Evolutionary conservation across 371 early-diverging fungal species (phyloP), one percentile per base, ranked within the genome.

Genomic region (Apophysomyces ossiformis): DNA sequence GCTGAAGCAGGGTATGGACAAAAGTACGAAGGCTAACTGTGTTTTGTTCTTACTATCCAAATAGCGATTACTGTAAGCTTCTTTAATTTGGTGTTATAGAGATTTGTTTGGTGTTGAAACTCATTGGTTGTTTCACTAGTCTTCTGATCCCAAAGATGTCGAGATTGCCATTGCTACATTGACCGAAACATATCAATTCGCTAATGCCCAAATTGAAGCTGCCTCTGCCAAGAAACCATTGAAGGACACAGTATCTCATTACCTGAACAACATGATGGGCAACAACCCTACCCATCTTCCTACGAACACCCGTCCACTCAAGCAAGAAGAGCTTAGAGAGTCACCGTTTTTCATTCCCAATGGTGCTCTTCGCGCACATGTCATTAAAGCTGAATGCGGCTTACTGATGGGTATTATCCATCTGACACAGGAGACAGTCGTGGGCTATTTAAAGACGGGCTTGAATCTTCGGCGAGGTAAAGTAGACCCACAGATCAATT

Each of bases 381-480:
- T 84, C 16, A 68, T 85, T 54, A 73, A 79, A 35, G 84, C 87
- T 7, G 87, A 87, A 64, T 70, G 84, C 43, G 67, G 84, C 38
- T 65, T 87, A 11, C 54, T 85, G 61, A 85, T 80, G n/a, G 79
- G 83, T 4, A 73, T 85, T 58, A 73, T 85, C 57, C 75, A 85
- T 59, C 68, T 87, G 46, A 68, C 77, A 7, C 84, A 85, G 62
- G 87, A 87, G 43, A 82, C 79, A 43, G 73, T 85, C 7, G 72
- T 84, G 60, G 81, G 85, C n/a, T 87, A 85, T 66, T 67, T 85
- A 13, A 87, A 85, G 65, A 81, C 76, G 35, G 87, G 84, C 2
- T 45, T 87, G 35, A 87, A 85, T 61, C 57, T 87, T 50, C 74
- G 85, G 46, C 73, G 81, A 80, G 87, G 87, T 87, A 26, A 26